Base-by-base conservation (phyloP, 2,329 filamentous ascomycete genomes). In the Coniochaeta sp. region DNA sequence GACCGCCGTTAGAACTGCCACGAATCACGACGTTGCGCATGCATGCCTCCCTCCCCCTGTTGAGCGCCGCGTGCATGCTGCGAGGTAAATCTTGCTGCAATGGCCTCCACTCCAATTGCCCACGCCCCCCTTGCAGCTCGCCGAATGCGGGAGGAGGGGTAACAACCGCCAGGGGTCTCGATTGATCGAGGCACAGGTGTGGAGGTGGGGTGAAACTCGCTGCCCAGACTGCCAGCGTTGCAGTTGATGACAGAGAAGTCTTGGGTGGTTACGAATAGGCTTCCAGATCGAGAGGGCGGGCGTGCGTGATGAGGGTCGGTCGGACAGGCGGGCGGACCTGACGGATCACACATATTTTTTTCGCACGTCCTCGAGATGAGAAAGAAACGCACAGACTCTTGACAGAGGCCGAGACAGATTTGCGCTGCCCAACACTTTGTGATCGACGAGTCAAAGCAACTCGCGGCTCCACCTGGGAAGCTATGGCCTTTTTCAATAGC, bases 71-170 rank as follows among this genome's bases (percentile, higher is more conserved):
- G 47, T 18, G 31, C 47, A 49, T 48, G 50, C 40, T 51, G 50
- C 47, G 30, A 50, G 49, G 49, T 38, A 40, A 52, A 50, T 50
- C 51, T 53, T 22, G 38, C 38, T 42, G 18, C 38, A 18, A 42
- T 26, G 22, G 22, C 38, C 20, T 42, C 10, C 22, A 42, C 20
- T n/a, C 38, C 38, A n/a, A n/a, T n/a, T n/a, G n/a, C n/a, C n/a
- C n/a, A 26, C 10, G 12, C 38, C 38, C n/a, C 38, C 38, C 38
- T 42, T 42, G 38, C 38, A 42, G 38, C 38, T 42, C 18, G 38
- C 38, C 38, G 10, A 42, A 42, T 24, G 18, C 9, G 18, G 38
- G 22, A 42, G 38, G 38, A 42, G 38, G 38, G 38, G 38, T 42
- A 42, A 26, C 26, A 42, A 14, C 38, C 12, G 38, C 20, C 38